Percentiles rank a stretch among this genome's conserved stretches.
These are phyloP conservation scores for Circinella minor DNA, from an alignment of 371 early-diverging fungal species.

Conservation along the genomic window DNA sequence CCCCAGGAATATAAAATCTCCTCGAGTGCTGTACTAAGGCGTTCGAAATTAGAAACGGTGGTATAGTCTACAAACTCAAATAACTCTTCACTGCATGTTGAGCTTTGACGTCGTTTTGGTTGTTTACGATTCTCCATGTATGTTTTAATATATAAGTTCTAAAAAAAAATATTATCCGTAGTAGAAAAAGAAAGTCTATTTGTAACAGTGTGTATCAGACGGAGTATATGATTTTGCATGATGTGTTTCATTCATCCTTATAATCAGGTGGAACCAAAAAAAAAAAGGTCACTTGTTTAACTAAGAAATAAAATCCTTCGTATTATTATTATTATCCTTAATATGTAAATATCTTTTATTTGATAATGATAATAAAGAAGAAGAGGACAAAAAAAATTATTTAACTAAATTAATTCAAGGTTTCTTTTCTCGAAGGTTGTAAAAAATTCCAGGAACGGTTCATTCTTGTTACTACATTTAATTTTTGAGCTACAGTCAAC, in stretches of 20 bases:
- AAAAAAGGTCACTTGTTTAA: too few species aligned
- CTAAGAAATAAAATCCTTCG: neutral
- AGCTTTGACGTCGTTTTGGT: slow-evolving; percentile 29
- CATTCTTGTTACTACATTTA: slow-evolving; percentile 69
- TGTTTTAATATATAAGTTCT: too few species aligned
- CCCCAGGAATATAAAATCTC: slow-evolving; percentile 58
- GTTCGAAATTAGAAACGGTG: slow-evolving; percentile 68
- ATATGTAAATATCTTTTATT: too few species aligned
- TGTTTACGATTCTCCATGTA: neutral
- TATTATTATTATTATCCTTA: too few species aligned
- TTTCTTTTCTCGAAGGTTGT: slow-evolving; percentile 7
- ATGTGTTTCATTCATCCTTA: neutral
- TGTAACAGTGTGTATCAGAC: too few species aligned
- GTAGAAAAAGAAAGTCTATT: too few species aligned
- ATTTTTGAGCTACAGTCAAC: slow-evolving; percentile 62
- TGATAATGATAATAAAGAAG: neutral
- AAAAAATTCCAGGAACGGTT: slow-evolving; percentile 57
- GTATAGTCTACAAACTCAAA: slow-evolving; percentile 82
- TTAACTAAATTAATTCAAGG: neutral
- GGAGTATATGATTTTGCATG: neutral
- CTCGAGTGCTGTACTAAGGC: slow-evolving; percentile 63
- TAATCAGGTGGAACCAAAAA: too few species aligned
- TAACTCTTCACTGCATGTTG: slow-evolving; percentile 47
- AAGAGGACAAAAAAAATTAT: neutral
- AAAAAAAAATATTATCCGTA: too few species aligned